Percentiles rank a stretch among this genome's conserved stretches.
Conservation (phyloP, 2,329 filamentous ascomycete genomes). For the Clonostachys sp. region DNA sequence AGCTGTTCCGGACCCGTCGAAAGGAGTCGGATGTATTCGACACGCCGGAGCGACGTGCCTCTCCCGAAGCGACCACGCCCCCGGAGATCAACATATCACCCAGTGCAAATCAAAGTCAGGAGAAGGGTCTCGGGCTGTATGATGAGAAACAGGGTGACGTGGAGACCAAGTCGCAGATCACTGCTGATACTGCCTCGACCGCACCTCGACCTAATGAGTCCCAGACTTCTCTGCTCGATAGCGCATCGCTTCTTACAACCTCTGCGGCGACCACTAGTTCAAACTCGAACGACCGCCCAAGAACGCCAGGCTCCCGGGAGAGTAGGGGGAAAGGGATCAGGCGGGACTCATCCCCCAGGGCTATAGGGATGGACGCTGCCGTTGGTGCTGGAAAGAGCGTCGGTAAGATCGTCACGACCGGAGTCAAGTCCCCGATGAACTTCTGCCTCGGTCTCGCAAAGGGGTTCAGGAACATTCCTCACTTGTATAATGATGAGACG, state of each 20-base stretch:
- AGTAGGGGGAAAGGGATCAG: slow-evolving; percentile 7
- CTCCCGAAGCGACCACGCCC: neutral
- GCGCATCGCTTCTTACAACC: neutral
- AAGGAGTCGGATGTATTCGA: slow-evolving; percentile 11
- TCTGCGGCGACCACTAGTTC: neutral
- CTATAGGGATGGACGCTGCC: slow-evolving; percentile 47
- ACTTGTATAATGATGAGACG: slow-evolving; percentile 79
- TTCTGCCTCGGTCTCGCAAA: slow-evolving; percentile 77
- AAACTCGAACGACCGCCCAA: neutral
- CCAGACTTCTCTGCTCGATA: neutral
- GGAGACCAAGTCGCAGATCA: neutral
- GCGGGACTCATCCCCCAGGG: slow-evolving; percentile 11
- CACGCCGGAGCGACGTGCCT: slow-evolving; percentile 3
- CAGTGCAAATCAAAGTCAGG: neutral
- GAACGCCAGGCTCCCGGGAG: neutral
- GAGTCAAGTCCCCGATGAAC: slow-evolving; percentile 78
- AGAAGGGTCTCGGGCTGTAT: no score
- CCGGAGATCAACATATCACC: neutral
- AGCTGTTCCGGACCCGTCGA: slow-evolving; percentile 41
- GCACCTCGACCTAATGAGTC: neutral
- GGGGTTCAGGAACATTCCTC: slow-evolving; percentile 85
- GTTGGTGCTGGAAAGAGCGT: slow-evolving; percentile 64
- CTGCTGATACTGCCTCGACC: neutral
- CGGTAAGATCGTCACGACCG: slow-evolving; percentile 67
- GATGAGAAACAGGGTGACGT: neutral